Percentiles rank a stretch among this genome's conserved stretches.
Evolutionary conservation across 192 early-diverging fungal genomes (phyloP).

Genomic region (Coemansia asiatica): DNA sequence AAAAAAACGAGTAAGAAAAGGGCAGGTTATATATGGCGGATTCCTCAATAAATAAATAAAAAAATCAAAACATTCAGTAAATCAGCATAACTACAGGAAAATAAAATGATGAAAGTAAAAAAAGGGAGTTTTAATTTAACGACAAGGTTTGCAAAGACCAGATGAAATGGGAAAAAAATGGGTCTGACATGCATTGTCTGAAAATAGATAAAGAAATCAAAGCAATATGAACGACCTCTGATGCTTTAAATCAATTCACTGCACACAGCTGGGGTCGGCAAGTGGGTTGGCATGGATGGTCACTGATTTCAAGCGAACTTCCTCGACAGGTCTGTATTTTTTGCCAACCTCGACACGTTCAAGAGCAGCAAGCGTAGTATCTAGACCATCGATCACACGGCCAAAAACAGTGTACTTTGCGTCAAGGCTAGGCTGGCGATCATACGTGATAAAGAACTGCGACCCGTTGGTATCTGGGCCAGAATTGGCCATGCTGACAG

Average conservation of each 20-base stretch:
- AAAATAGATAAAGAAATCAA: too few relatives aligned
- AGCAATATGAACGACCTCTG: too few relatives aligned
- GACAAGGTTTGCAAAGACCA: too few relatives aligned
- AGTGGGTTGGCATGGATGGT: conserved; percentile 96
- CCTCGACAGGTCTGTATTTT: conserved; percentile 77
- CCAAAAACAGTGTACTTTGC: conserved; percentile 75
- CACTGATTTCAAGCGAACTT: conserved; percentile 69
- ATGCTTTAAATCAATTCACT: conserved; percentile 14
- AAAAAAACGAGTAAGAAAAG: too few relatives aligned
- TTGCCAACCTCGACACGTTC: conserved; percentile 86
- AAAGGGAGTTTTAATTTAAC: too few relatives aligned
- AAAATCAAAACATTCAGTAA: too few relatives aligned
- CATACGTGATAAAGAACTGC: conserved; percentile 90
- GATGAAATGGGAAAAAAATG: too few relatives aligned
- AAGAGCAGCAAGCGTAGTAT: conserved; percentile 78
- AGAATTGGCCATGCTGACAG: conserved; percentile 91
- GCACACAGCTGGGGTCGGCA: conserved; percentile 60
- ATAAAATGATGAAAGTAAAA: too few relatives aligned
- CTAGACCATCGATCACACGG: conserved; percentile 75
- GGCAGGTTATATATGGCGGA: too few relatives aligned
- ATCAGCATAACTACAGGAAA: too few relatives aligned
- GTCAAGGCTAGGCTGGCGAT: conserved; percentile 83
- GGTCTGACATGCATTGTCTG: too few relatives aligned
- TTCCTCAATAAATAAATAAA: too few relatives aligned
- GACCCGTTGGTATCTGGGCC: conserved; percentile 88